Percentiles rank a stretch among this genome's conserved stretches.
Conservation (phyloP, 1,284 basidiomycete genomes). For the Boletus smithii region DNA sequence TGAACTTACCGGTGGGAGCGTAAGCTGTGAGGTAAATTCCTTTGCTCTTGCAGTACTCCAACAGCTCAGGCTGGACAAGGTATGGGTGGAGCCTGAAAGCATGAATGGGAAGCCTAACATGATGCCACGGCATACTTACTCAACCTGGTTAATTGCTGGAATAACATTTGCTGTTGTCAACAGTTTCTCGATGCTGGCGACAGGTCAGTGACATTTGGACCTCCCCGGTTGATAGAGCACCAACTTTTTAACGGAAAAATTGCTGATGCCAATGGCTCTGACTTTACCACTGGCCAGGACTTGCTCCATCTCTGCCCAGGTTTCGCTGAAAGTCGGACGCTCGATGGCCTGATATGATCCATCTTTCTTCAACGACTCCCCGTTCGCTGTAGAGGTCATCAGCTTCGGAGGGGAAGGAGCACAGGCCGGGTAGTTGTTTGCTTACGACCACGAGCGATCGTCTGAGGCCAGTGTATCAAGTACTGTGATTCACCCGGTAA, state of each 20-base stretch:
- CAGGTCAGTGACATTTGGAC: background rate
- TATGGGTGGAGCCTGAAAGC: conserved; percentile 40
- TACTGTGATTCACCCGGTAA: conserved; percentile 1
- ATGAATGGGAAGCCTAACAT: conserved; percentile 15
- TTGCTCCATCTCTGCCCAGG: conserved; percentile 47
- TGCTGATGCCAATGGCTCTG: conserved; percentile 41
- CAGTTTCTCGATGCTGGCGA: conserved; percentile 20
- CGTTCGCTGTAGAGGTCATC: background rate
- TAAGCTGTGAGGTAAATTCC: conserved; percentile 45
- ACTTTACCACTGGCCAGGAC: conserved; percentile 38
- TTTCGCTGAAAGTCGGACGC: conserved; percentile 34
- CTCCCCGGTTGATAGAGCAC: background rate
- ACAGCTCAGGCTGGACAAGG: conserved; percentile 33
- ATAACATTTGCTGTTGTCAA: conserved; percentile 37
- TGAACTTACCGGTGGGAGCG: conserved; percentile 27
- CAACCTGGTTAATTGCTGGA: conserved; percentile 45
- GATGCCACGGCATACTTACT: conserved; percentile 1
- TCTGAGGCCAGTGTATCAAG: conserved; percentile 8
- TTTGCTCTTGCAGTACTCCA: conserved; percentile 38
- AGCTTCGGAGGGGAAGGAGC: background rate
- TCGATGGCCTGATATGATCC: conserved; percentile 1
- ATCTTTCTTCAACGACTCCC: background rate
- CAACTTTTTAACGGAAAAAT: conserved; percentile 23
- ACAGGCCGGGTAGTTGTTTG: no score
- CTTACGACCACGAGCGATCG: conserved; percentile 3